These are phyloP conservation scores for Handroanthus guayacan DNA, from an alignment of 257 asterid genomes.

Conservation along the genomic window DNA sequence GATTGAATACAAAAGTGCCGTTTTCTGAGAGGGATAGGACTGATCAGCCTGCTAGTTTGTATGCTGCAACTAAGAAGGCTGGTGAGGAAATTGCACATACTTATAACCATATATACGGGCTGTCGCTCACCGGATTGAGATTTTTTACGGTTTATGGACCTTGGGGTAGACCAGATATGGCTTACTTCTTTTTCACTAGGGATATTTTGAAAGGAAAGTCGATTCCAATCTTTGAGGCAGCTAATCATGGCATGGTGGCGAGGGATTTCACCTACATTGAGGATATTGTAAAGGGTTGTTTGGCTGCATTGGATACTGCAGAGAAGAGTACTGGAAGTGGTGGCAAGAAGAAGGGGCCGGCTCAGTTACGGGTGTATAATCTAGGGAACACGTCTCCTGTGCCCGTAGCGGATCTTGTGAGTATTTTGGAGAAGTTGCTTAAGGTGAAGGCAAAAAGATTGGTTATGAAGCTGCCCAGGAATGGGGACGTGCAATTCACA, in stretches of 20 bases:
- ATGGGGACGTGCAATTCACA: conserved; percentile 71
- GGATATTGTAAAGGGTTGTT: conserved; percentile 70
- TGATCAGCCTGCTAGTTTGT: conserved; percentile 68
- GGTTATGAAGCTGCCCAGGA: conserved; percentile 67
- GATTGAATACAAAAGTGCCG: conserved; percentile 63
- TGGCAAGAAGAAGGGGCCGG: conserved; percentile 68
- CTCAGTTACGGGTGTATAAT: conserved; percentile 60
- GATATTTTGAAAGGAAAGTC: conserved; percentile 67
- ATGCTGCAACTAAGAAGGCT: conserved; percentile 71
- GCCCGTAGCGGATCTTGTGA: conserved; percentile 65
- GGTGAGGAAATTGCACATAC: conserved; percentile 71
- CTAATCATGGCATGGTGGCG: conserved; percentile 68
- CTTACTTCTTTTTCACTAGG: conserved; percentile 62
- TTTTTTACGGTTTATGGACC: conserved; percentile 77
- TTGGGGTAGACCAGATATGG: conserved; percentile 81
- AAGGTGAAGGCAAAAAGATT: conserved; percentile 63
- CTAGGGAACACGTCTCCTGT: conserved; percentile 70
- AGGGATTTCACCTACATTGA: conserved; percentile 71
- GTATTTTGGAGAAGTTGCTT: conserved; percentile 66
- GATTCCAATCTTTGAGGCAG: conserved; percentile 60
- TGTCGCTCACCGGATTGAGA: conserved; percentile 64
- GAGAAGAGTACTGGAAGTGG: conserved; percentile 73
- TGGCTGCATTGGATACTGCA: conserved; percentile 65
- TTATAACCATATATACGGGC: conserved; percentile 68
- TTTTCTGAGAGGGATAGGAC: conserved; percentile 64